Base-by-base conservation (phyloP, 164 flowering plant genomes). In the Vitis rupestris region DNA sequence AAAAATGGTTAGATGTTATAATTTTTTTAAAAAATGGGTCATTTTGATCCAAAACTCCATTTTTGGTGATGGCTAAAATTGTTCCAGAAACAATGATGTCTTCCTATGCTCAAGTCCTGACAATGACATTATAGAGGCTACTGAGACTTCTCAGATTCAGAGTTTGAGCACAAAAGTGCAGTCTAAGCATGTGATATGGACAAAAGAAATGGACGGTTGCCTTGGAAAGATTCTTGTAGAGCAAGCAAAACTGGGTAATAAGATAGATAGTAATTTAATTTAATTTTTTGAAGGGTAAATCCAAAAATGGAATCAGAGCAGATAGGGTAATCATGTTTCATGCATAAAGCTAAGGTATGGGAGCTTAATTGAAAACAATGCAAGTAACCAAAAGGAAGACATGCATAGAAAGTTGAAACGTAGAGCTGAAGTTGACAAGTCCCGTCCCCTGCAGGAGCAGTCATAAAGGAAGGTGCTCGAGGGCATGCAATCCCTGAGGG, bases 211-310 rank as follows among this genome's bases (percentile, higher is more conserved):
- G 75, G 75, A 66, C 50, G 12, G 29, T 15, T 67, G 53, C n/a
- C 67, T 72, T 11, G 37, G 65, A 14, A 37, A 72, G 31, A 56
- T 66, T 13, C 74, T 65, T 50, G 74, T 65, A 12, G 67, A 73
- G 71, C 75, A 73, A 67, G 69, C 62, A 16, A 73, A 47, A 55
- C 59, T 67, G 53, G 71, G 75, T 17, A 73, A 73, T 37, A 73
- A 50, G 31, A 62, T 48, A 23, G 67, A 62, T 14, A 67, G 55
- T 49, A 67, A 61, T n/a, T 63, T 73, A 27, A 23, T 23, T 23
- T 23, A 23, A 23, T 23, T 23, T 23, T 23, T 23, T 1, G 27
- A 23, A 31, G 44, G 4, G 44, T 6, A 31, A 31, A 31, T 31
- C 7, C 44, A 31, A 31, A 31, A 31, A 31, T 31, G 44, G 44